phyloP scores from a whole-genome alignment of 73 alveolate genomes.

The Tetrahymena malaccensis region DNA sequence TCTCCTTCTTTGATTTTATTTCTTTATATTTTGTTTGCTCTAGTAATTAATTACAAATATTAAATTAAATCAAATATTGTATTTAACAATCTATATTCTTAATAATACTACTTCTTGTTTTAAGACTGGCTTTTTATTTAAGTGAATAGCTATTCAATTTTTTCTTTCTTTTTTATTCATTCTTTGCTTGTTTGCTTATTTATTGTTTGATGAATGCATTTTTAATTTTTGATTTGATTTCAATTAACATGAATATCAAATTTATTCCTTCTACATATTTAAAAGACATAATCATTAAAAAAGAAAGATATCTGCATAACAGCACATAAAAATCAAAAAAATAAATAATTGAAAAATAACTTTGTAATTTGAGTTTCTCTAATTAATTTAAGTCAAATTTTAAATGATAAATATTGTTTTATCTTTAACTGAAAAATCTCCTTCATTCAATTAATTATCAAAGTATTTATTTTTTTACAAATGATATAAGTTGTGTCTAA shows the following conservation, averaged over 20 bases:
- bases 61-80: background rate
- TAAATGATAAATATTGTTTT: background rate
- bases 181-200: background rate
- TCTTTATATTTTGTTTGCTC: background rate
- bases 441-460: background rate
- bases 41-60: background rate
- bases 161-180: background rate
- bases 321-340: background rate
- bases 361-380: background rate
- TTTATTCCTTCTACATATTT: background rate
- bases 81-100: background rate
- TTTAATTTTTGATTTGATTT: background rate
- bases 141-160: background rate
- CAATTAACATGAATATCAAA: background rate
- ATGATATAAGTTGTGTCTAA: background rate
- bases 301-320: background rate
- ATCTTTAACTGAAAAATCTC: background rate
- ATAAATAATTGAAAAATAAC: background rate
- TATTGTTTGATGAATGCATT: background rate
- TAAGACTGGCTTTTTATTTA: background rate
- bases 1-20: background rate
- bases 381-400: background rate
- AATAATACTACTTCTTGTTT: background rate
- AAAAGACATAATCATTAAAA: background rate
- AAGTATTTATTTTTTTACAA: background rate